Conservation (phyloP, 2,329 filamentous ascomycete genomes). For the Phaeomoniella chlamydospora region DNA sequence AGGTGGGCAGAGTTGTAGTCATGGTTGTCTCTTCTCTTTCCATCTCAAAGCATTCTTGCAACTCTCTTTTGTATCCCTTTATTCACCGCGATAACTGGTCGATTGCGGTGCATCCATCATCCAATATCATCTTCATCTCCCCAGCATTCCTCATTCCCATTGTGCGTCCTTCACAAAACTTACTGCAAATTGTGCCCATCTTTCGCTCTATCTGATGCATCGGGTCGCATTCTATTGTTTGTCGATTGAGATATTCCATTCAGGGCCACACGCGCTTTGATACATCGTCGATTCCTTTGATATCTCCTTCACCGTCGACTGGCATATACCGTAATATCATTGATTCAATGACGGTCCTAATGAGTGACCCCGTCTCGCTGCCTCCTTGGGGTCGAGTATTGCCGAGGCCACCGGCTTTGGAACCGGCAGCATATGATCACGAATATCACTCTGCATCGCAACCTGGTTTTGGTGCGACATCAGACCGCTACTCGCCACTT, state of each 20-base stretch:
- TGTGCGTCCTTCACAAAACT: neutral
- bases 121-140: neutral
- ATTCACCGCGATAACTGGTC: too few species aligned
- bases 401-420: neutral
- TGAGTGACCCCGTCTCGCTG: neutral
- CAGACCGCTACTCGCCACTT: neutral
- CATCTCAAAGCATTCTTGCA: neutral
- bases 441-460: neutral
- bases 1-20: neutral
- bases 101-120: too few species aligned
- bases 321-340: neutral
- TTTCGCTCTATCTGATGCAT: neutral
- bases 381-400: neutral
- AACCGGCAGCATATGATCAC: neutral
- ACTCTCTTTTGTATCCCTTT: too few species aligned
- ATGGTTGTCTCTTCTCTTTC: neutral
- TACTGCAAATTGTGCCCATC: neutral
- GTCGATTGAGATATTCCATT: neutral
- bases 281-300: neutral
- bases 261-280: too few species aligned
- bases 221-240: neutral
- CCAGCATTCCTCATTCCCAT: neutral
- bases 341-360: neutral
- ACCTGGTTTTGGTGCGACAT: neutral
- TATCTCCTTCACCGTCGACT: neutral